Evolutionary conservation across 805 yeast genomes (phyloP).

Genomic region (Candida nonsorbophila): DNA sequence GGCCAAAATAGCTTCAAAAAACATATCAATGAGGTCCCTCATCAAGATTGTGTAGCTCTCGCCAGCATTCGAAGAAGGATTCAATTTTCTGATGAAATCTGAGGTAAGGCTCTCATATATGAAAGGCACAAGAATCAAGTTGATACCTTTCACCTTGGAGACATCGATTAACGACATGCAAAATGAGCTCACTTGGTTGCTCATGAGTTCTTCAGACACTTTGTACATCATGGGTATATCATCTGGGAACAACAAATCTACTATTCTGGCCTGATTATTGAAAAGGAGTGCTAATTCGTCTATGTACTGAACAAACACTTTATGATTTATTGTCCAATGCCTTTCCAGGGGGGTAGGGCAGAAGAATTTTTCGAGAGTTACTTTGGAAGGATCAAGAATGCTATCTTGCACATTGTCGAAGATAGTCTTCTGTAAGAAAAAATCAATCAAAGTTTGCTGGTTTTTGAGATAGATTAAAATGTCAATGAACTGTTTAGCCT

Average conservation of each 20-base stretch:
- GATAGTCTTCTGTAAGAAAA: constrained; percentile 37
- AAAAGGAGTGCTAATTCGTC: constrained; percentile 27
- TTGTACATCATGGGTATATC: constrained; percentile 43
- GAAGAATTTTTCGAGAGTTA: constrained; percentile 23
- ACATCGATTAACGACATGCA: constrained; percentile 20
- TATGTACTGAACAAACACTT: constrained; percentile 18
- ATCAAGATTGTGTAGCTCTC: constrained; percentile 25
- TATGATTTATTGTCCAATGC: constrained; percentile 2
- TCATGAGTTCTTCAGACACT: constrained; percentile 41
- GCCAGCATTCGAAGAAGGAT: constrained; percentile 31
- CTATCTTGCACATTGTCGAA: constrained; percentile 24
- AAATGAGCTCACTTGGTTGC: constrained; percentile 33
- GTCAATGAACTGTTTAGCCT: constrained; percentile 29
- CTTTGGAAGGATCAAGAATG: constrained; percentile 16
- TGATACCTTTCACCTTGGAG: constrained; percentile 21
- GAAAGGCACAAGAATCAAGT: constrained; percentile 35
- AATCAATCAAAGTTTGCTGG: constrained; percentile 39
- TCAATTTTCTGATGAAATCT: constrained; percentile 19
- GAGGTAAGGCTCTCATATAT: constrained; percentile 24
- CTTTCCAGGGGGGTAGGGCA: constrained; percentile 2
- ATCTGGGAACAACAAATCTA: constrained; percentile 41
- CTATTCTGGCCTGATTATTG: constrained; percentile 29
- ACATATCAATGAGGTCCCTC: constrained; percentile 34
- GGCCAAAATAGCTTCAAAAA: constrained; percentile 33
- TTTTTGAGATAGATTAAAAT: constrained; percentile 31